Base-by-base conservation (phyloP, 768 basidiomycete species). In the Pulveroboletus sp. region DNA sequence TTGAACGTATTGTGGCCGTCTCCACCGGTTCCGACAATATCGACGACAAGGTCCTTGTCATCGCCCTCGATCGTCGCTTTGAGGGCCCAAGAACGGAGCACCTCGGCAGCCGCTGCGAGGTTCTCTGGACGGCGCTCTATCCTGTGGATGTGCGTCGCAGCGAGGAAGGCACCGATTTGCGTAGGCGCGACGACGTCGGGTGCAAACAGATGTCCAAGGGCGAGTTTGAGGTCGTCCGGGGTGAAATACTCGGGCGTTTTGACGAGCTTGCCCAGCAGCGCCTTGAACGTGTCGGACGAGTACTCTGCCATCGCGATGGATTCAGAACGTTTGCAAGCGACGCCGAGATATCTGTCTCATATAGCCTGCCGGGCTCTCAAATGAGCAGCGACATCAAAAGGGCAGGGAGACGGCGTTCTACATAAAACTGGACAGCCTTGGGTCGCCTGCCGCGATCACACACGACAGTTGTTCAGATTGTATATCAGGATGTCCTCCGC, bases 1-100 rank as follows among this genome's bases (percentile, higher is more conserved):
- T 98, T 97, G 78, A 93, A 97, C 0, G 94, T 85, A 62, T 97
- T 89, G 68, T 93, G 83, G 0, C 93, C 93, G 69, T 97, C 96
- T 7, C 96, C 95, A 10, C 95, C 66, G 0, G 67, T 69, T 3
- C 67, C 67, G 35, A 70, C 67, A 42, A 69, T 66, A 51, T 69
- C 67, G 6, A 79, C 86, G 13, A 89, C 79, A 47, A 89, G 90
- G 65, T 94, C 90, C 6, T 73, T 67, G 38, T 83, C 78, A 2
- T 65, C 66, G 28, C 78, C 76, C 46, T 83, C 74, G 33, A 90
- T 77, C 2, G 70, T 71, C 2, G 84, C 83, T 37, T 77, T 76
- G 46, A 89, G 65, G 3, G 89, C 81, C 21, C 83, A 80, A n/a
- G 76, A 71, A 24, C 83, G 76, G 40, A 96, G 76, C 3, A 91